phyloP scores from a whole-genome alignment of 805 yeast species.

The Nakazawaea populi region DNA sequence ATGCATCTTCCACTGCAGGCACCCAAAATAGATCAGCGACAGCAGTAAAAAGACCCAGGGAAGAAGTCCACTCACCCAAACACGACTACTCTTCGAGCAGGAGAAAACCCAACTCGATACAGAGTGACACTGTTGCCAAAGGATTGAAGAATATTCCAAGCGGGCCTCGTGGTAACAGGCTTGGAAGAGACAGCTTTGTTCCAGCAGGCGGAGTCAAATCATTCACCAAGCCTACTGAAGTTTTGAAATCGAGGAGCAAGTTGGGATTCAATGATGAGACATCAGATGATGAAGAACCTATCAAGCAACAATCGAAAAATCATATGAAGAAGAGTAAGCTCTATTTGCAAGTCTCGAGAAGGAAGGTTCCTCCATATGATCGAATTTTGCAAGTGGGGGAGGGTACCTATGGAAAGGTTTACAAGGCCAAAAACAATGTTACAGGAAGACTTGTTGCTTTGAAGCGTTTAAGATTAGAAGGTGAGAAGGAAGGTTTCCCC shows the following conservation, averaged over 20 bases:
- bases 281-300: constrained; percentile 6
- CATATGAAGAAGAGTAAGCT: not conserved
- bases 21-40: not conserved
- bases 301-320: not conserved
- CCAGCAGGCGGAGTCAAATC: constrained; percentile 1
- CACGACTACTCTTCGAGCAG: constrained; percentile 1
- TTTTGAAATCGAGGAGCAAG: constrained; percentile 6
- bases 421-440: constrained; percentile 69
- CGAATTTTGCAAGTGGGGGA: constrained; percentile 92
- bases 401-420: constrained; percentile 96
- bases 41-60: constrained; percentile 4
- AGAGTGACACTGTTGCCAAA: not conserved
- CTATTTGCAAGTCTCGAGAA: constrained; percentile 6
- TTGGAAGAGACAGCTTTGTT: constrained; percentile 1
- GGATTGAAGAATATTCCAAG: constrained; percentile 7
- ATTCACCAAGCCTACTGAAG: constrained; percentile 8
- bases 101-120: not conserved
- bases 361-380: constrained; percentile 45
- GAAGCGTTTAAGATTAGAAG: constrained; percentile 76
- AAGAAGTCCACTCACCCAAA: constrained; percentile 4
- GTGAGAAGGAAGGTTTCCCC: constrained; percentile 93
- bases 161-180: constrained; percentile 7
- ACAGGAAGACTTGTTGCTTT: constrained; percentile 79
- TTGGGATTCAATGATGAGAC: constrained; percentile 10
- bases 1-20: not conserved